These are phyloP conservation scores for Phaeomoniella chlamydospora DNA, from an alignment of 2,329 filamentous ascomycete genomes.

Conservation along the genomic window DNA sequence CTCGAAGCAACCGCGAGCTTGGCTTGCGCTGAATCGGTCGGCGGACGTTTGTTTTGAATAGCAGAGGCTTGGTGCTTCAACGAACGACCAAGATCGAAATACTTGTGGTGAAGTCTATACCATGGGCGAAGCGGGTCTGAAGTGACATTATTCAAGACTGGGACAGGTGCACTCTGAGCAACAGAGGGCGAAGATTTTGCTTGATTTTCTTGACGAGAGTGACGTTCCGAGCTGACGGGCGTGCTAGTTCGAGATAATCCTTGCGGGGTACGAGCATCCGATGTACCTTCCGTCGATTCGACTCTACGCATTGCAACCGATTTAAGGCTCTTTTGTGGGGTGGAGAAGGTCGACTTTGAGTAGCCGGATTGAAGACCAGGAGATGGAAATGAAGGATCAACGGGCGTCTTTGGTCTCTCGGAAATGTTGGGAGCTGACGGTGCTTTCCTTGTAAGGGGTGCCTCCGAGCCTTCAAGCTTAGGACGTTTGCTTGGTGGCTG, in stretches of 20 bases:
- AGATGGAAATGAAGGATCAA: conserved; percentile 18
- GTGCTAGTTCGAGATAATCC: conserved; percentile 8
- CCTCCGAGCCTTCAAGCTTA: conserved; percentile 5
- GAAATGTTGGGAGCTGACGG: conserved; percentile 13
- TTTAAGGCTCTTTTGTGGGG: conserved; percentile 27
- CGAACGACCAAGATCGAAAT: conserved; percentile 25
- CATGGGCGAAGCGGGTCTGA: conserved; percentile 22
- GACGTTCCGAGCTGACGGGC: background rate
- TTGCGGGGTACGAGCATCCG: conserved; percentile 24
- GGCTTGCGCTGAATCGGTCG: conserved; percentile 19
- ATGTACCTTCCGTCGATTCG: conserved; percentile 20
- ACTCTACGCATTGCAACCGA: conserved; percentile 21
- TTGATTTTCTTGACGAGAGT: background rate
- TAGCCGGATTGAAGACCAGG: conserved; percentile 12
- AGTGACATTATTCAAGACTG: conserved; percentile 1
- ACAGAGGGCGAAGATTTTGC: conserved; percentile 15
- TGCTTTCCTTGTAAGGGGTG: conserved; percentile 14
- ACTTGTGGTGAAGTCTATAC: conserved; percentile 27
- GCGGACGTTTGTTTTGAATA: conserved; percentile 4
- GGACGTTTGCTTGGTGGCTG: background rate
- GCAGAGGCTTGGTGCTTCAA: conserved; percentile 27
- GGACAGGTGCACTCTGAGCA: conserved; percentile 1
- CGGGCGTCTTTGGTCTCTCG: conserved; percentile 22
- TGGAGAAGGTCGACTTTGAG: conserved; percentile 17
- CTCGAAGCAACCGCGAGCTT: conserved; percentile 5